Conservation (phyloP, 2,329 filamentous ascomycete species). For the Karstenula rhodostoma region DNA sequence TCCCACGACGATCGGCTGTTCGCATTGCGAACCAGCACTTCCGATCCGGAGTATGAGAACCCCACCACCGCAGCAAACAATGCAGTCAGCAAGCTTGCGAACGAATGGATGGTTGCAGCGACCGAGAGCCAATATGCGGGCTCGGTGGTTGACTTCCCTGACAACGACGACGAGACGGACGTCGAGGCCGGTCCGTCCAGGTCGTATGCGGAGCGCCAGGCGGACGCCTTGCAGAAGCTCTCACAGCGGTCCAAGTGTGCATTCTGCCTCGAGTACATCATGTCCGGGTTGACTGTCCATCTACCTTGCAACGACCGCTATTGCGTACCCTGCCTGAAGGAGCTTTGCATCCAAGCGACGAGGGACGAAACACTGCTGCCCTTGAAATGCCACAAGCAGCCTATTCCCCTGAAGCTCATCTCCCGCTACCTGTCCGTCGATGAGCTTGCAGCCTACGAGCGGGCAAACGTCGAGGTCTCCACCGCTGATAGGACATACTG, state of each 20-base stretch:
- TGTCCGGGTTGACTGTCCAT: slow-evolving; percentile 9
- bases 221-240: slow-evolving; percentile 20
- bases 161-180: slow-evolving; percentile 13
- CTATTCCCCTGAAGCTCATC: slow-evolving; percentile 56
- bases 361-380: slow-evolving; percentile 27
- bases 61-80: no score
- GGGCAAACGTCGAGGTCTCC: slow-evolving; percentile 17
- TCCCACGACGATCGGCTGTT: no score
- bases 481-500: slow-evolving; percentile 24
- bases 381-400: slow-evolving; percentile 20
- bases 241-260: slow-evolving; percentile 21
- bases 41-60: no score
- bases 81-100: neutral
- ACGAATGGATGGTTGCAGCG: slow-evolving; percentile 15
- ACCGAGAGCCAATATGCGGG: slow-evolving; percentile 10
- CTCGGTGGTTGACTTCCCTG: slow-evolving; percentile 19
- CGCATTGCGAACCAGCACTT: no score
- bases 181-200: slow-evolving; percentile 26
- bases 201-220: slow-evolving; percentile 24
- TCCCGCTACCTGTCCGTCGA: slow-evolving; percentile 48
- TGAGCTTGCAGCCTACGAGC: slow-evolving; percentile 19
- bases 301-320: slow-evolving; percentile 25
- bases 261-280: slow-evolving; percentile 19
- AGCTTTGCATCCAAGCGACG: slow-evolving; percentile 25
- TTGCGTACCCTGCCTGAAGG: slow-evolving; percentile 27